Conservation (phyloP, 2,329 filamentous ascomycete species). For the Xylaria arbuscula region DNA sequence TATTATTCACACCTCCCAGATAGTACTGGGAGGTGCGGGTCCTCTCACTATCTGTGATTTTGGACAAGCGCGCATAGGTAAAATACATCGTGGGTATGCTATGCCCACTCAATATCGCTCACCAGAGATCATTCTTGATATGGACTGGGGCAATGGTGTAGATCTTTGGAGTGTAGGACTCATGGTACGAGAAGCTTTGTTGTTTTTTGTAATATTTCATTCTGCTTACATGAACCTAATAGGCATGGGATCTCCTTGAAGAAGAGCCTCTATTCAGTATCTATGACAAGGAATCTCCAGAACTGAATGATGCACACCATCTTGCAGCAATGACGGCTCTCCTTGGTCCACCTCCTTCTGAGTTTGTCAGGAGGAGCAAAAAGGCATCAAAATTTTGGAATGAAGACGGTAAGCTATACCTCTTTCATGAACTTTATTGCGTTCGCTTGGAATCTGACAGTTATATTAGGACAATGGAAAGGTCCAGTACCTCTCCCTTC, state of each 20-base stretch:
- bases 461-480: constrained; percentile 26
- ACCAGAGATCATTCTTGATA: constrained; percentile 29
- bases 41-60: constrained; percentile 28
- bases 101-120: constrained; percentile 24
- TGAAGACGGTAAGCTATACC: constrained; percentile 19
- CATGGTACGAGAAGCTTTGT: constrained; percentile 2
- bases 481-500: constrained; percentile 21
- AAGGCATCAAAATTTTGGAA: constrained; percentile 26
- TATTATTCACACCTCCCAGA: constrained; percentile 22
- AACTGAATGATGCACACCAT: constrained; percentile 25
- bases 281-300: constrained; percentile 20
- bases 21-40: constrained; percentile 9
- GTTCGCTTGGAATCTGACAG: constrained; percentile 6
- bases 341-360: constrained; percentile 21
- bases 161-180: constrained; percentile 29
- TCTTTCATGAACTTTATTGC: not conserved
- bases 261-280: constrained; percentile 21
- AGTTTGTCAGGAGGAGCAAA: constrained; percentile 21
- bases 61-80: constrained; percentile 20
- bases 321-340: constrained; percentile 27
- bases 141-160: constrained; percentile 25
- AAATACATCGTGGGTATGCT: constrained; percentile 16
- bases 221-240: constrained; percentile 8
- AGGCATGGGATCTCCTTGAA: constrained; percentile 27
- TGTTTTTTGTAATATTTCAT: not conserved